Evolutionary conservation across 2,329 filamentous ascomycete genomes (phyloP).

Genomic region (Botryotinia narcissicola): DNA sequence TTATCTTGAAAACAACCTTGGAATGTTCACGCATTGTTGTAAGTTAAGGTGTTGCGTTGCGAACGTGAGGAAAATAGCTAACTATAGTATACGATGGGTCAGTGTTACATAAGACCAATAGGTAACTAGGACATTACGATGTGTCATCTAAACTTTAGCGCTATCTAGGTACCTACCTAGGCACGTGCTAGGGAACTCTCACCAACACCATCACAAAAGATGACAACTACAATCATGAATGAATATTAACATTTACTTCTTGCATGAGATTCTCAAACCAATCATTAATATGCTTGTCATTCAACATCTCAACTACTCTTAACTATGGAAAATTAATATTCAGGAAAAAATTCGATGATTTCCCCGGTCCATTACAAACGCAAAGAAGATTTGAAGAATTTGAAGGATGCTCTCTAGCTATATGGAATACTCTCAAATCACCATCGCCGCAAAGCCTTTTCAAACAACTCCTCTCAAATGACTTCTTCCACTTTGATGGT

Average conservation of each 20-base stretch:
- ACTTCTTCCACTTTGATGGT: conserved; percentile 24
- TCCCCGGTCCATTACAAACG: not conserved
- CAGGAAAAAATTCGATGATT: not conserved
- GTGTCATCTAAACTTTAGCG: not conserved
- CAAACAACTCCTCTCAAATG: not conserved
- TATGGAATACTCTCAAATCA: not conserved
- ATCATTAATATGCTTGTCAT: not conserved
- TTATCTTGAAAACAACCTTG: not conserved
- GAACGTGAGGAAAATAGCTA: not conserved
- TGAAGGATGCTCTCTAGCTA: not conserved
- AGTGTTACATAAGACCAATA: not conserved
- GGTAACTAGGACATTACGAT: not conserved
- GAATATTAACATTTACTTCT: not conserved
- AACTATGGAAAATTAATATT: not conserved
- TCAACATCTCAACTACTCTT: not conserved
- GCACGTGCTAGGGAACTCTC: not conserved
- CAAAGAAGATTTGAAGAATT: not conserved
- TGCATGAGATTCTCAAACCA: not conserved
- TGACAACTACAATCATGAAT: not conserved
- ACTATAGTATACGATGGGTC: too few relatives aligned
- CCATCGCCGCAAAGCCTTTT: not conserved
- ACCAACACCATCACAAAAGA: not conserved
- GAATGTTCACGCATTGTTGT: not conserved
- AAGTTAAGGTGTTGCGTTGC: not conserved
- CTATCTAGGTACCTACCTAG: not conserved